phyloP scores from a whole-genome alignment of 2,329 filamentous ascomycete species.

The Ophiocordyceps camponoti-saundersi region DNA sequence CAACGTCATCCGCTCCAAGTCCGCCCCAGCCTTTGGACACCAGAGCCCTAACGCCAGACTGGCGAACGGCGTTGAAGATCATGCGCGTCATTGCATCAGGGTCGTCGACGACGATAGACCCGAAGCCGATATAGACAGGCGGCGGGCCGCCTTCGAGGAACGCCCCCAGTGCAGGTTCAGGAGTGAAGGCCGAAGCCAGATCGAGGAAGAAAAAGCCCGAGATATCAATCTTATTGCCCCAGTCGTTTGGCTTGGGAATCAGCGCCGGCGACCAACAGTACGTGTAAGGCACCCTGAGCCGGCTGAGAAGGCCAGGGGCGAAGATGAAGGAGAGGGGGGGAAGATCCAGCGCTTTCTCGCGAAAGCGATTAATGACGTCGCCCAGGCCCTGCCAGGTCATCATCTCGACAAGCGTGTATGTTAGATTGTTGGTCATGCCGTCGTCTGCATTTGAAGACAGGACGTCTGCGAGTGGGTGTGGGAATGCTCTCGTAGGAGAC shows the following conservation, averaged over 20 bases:
- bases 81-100: conserved; percentile 52
- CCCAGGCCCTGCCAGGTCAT: conserved; percentile 87
- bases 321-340: conserved; percentile 66
- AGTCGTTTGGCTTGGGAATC: conserved; percentile 65
- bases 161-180: conserved; percentile 43
- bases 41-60: conserved; percentile 55
- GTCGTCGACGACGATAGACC: conserved; percentile 67
- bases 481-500: conserved; percentile 71
- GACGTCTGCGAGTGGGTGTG: conserved; percentile 74
- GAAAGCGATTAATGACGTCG: conserved; percentile 79
- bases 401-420: conserved; percentile 74
- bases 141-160: conserved; percentile 54
- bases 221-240: conserved; percentile 53
- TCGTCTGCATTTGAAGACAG: conserved; percentile 59
- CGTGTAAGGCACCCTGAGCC: conserved; percentile 66
- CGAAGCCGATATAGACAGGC: conserved; percentile 71
- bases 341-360: conserved; percentile 56
- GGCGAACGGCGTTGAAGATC: conserved; percentile 54
- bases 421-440: conserved; percentile 65
- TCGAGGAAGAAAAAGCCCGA: conserved; percentile 65
- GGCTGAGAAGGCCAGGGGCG: conserved; percentile 63
- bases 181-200: conserved; percentile 46
- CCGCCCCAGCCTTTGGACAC: conserved; percentile 85
- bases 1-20: conserved; percentile 52
- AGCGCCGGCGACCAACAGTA: conserved; percentile 78